Evolutionary conservation across 2,329 filamentous ascomycete species (phyloP).

Genomic region (Phyllosticta citriasiana): DNA sequence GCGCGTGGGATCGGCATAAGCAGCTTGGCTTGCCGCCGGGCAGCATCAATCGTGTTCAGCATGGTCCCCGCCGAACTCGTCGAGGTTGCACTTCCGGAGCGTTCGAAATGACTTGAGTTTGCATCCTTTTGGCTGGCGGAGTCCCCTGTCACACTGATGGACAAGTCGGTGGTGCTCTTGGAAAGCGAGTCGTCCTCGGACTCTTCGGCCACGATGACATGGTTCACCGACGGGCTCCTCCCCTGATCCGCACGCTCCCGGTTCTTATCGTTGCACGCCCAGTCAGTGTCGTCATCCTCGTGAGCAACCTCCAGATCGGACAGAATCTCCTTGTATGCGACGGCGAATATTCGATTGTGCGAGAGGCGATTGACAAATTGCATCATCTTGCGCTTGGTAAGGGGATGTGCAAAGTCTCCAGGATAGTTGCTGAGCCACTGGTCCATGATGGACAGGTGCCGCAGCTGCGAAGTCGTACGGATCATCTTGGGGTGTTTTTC

Average conservation of each 20-base stretch:
- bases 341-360: constrained; percentile 68
- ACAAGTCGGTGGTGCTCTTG: constrained; percentile 5
- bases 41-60: constrained; percentile 63
- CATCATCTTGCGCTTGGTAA: constrained; percentile 60
- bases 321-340: constrained; percentile 76
- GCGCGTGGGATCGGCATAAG: constrained; percentile 61
- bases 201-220: constrained; percentile 30
- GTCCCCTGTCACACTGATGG: constrained; percentile 3
- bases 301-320: constrained; percentile 63
- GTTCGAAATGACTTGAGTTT: not conserved
- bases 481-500: constrained; percentile 61
- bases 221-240: constrained; percentile 31
- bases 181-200: constrained; percentile 1
- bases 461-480: constrained; percentile 70
- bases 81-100: constrained; percentile 12
- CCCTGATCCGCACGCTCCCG: constrained; percentile 30
- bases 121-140: not conserved
- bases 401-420: constrained; percentile 77
- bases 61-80: constrained; percentile 34
- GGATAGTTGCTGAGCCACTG: constrained; percentile 88
- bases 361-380: constrained; percentile 69
- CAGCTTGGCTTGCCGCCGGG: constrained; percentile 64
- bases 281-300: constrained; percentile 85
- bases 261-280: constrained; percentile 73
- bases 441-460: constrained; percentile 73